Evolutionary conservation across 768 basidiomycete genomes (phyloP), one percentile per base, ranked within the genome.

Genomic region (Hemileccinum rubropunctum): DNA sequence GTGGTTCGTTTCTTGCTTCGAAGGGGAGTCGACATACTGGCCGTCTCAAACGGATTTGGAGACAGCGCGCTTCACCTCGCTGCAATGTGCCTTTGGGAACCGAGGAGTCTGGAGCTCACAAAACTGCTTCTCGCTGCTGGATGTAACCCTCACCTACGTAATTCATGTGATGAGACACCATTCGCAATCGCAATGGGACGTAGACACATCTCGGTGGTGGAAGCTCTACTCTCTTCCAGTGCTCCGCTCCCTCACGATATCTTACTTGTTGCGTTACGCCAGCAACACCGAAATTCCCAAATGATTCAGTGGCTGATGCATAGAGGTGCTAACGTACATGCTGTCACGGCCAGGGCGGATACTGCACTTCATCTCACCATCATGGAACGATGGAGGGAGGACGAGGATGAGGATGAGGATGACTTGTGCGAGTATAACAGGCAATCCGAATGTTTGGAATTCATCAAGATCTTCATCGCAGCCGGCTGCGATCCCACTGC

Each of bases 1-100:
- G 23, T 46, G 6, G 33, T 53, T n/a, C 49, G 40, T 3, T 44
- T 49, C 21, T 21, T 59, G n/a, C 26, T 59, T 15, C 7, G 23
- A 8, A 44, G 37, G 6, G 56, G 52, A 1, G 47, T 38, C 6
- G 30, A 54, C 10, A 6, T 53, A 1, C 36, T 32, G 4, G 36
- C 3, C 1, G 26, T 30, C 10, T 33, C 40, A 12, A 7, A 17
- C n/a, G 2, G 34, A 7, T 3, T 5, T 9, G 1, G 34, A 1
- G 47, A 48, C 26, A 42, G 15, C 3, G 38, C 38, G 2, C 30
- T 47, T 6, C 46, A 47, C 11, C 46, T 47, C 2, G 38, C 30
- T 13, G 38, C 17, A 6, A 40, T 34, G 21, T 47, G 26, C 3
- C 30, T 38, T 40, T 47, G 30, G 46, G 46, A 47, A 40, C 26